Evolutionary conservation across 1,284 basidiomycete species (phyloP), one percentile per base, ranked within the genome.

Genomic region (Polyporus tsugae): DNA sequence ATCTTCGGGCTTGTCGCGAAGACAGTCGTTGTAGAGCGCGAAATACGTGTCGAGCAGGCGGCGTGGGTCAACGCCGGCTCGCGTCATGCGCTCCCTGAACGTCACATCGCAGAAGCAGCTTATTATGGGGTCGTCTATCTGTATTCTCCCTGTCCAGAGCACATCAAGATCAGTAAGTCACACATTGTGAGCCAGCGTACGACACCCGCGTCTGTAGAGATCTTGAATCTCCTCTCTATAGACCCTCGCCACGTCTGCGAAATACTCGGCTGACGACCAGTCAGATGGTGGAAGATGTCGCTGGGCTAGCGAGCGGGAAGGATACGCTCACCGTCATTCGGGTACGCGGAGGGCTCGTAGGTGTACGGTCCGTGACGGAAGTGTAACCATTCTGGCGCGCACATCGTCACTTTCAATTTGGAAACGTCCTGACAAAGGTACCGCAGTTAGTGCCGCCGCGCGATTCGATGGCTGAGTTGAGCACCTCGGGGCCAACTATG

Each of bases 341-440:
- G 80, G 77, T 92, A 93, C 4, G 89, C 86, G 5, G 82, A 79
- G 35, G 82, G 79, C 71, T 88, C 84, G 75, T 89, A 90, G 63
- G 86, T 83, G 46, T 77, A 70, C 4, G 84, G 81, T 64, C 90
- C 89, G 73, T 91, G 90, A 25, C 88, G 87, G 62, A 92, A 84
- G 77, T 92, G 91, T 77, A 89, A 90, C 92, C 91, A 92, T 15
- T 88, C 87, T 2, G 91, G 91, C 0, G 89, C 86, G 72, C 87
- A 90, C 77, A 94, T 86, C 10, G 91, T 93, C 65, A 94, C 76
- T 78, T 94, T 94, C 78, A 93, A 85, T 74, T 85, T 81, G 73
- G 85, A 81, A 65, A 88, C 84, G 72, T 91, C 88, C 86, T 89
- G 60, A 13, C 19, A 38, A 3, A 11, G 19, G 55, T 33, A 15